phyloP scores from a whole-genome alignment of 1,284 basidiomycete genomes.

The Moesziomyces aphidis region DNA sequence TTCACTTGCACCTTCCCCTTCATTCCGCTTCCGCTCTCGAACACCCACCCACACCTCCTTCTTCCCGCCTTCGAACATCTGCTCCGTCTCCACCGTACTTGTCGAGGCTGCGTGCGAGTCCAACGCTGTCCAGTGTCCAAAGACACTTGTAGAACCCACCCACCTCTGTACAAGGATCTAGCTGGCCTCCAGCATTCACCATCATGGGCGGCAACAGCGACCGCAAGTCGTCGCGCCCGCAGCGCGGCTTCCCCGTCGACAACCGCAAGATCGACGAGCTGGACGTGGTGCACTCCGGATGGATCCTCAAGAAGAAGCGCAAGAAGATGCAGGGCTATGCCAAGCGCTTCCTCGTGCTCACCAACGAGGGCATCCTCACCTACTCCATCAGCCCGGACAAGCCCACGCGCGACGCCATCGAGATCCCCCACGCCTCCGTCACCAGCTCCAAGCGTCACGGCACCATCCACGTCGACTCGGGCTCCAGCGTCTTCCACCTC shows the following conservation, averaged over 20 bases:
- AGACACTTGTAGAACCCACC: too few relatives aligned
- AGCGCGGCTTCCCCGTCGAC: constrained; percentile 32
- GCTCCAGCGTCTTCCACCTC: constrained; percentile 63
- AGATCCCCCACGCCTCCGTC: constrained; percentile 65
- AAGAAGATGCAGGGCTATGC: constrained; percentile 68
- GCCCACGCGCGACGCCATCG: constrained; percentile 60
- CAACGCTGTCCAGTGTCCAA: too few relatives aligned
- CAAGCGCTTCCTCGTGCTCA: constrained; percentile 65
- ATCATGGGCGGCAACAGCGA: constrained; percentile 35
- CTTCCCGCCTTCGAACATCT: background rate
- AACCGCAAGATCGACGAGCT: constrained; percentile 48
- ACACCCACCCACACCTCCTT: background rate
- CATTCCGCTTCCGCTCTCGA: too few relatives aligned
- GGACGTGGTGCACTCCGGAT: constrained; percentile 60
- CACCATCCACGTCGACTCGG: constrained; percentile 66
- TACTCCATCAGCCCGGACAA: constrained; percentile 63
- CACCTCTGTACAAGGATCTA: too few relatives aligned
- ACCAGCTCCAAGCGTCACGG: constrained; percentile 63
- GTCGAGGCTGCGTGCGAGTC: too few relatives aligned
- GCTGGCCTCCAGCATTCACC: background rate
- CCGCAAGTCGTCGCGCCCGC: constrained; percentile 16
- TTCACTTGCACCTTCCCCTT: background rate
- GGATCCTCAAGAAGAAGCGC: constrained; percentile 68
- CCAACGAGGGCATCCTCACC: constrained; percentile 60
- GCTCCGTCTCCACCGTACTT: too few relatives aligned